A percentile compares a stretch with the other conserved stretches of the same genome.
phyloP scores from a whole-genome alignment of 163 green algal genomes.

The Volvox carteri region DNA sequence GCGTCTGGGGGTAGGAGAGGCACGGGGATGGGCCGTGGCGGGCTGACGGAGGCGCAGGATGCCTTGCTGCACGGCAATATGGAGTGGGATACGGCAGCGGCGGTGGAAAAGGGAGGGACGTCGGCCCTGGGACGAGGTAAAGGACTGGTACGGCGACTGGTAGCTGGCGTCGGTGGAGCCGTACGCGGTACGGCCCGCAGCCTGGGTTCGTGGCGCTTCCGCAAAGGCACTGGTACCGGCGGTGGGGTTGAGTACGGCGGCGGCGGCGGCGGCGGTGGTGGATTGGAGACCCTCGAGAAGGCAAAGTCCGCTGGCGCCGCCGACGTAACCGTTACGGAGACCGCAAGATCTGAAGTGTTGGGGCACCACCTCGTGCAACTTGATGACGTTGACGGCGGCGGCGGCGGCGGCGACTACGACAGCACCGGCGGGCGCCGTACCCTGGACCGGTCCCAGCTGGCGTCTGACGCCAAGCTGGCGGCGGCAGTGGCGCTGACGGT shows the following conservation, averaged over 20 bases:
- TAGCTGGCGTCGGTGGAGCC: not conserved
- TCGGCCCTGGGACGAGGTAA: not conserved
- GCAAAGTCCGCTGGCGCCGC: no score
- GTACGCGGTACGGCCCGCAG: not conserved
- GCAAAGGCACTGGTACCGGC: not conserved
- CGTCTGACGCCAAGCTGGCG: not conserved
- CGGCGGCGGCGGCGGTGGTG: not conserved
- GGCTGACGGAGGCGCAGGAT: constrained; percentile 1
- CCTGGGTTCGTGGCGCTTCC: not conserved
- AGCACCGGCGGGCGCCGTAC: not conserved
- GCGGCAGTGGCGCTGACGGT: constrained; percentile 7
- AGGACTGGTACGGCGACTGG: not conserved
- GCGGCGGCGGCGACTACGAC: not conserved
- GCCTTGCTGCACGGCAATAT: not conserved
- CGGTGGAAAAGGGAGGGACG: not conserved
- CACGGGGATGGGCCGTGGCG: not conserved
- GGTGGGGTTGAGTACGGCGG: not conserved
- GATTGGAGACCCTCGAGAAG: no score
- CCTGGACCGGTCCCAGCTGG: not conserved
- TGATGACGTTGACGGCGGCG: not conserved
- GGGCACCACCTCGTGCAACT: no score
- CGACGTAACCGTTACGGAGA: no score
- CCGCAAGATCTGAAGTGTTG: no score
- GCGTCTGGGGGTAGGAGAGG: not conserved
- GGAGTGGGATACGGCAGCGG: not conserved